Percentiles rank a stretch among this genome's conserved stretches.
Conservation (phyloP, 2,329 filamentous ascomycete species). For the Aspergillus ochraceoroseus region DNA sequence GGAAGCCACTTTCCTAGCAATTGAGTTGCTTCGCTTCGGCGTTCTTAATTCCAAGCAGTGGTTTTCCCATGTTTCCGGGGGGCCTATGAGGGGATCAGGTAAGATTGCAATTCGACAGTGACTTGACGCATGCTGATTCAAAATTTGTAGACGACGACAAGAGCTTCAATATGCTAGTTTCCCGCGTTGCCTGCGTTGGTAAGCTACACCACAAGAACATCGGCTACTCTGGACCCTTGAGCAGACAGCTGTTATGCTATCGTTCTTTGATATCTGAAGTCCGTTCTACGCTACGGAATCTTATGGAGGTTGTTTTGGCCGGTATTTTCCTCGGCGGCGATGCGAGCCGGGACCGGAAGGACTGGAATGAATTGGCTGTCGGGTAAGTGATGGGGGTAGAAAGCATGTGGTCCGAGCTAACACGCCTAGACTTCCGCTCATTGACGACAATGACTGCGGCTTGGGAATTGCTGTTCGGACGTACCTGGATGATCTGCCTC, state of each 20-base stretch:
- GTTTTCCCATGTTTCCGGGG: constrained; percentile 54
- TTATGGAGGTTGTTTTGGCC: constrained; percentile 75
- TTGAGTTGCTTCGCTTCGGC: constrained; percentile 76
- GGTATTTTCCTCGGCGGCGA: constrained; percentile 78
- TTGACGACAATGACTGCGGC: constrained; percentile 45
- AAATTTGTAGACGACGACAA: constrained; percentile 67
- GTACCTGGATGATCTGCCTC: constrained; percentile 51
- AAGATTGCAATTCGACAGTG: constrained; percentile 10
- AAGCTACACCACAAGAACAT: constrained; percentile 77
- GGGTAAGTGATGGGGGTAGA: constrained; percentile 51
- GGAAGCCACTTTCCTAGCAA: constrained; percentile 74
- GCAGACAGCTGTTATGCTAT: constrained; percentile 81
- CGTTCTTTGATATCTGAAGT: constrained; percentile 77
- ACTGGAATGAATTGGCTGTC: constrained; percentile 65
- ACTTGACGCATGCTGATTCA: constrained; percentile 12
- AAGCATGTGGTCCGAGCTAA: constrained; percentile 5
- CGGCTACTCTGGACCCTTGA: constrained; percentile 91
- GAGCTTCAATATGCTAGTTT: constrained; percentile 72
- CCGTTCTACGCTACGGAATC: constrained; percentile 70
- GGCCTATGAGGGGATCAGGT: constrained; percentile 55
- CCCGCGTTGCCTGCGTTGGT: constrained; percentile 76
- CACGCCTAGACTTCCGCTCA: constrained; percentile 39
- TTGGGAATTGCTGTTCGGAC: constrained; percentile 48
- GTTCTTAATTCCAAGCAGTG: constrained; percentile 68
- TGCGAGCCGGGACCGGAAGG: constrained; percentile 63